A percentile compares a stretch with the other conserved stretches of the same genome.
Conservation (phyloP, 2,329 filamentous ascomycete species). For the Rutstroemia sp. region DNA sequence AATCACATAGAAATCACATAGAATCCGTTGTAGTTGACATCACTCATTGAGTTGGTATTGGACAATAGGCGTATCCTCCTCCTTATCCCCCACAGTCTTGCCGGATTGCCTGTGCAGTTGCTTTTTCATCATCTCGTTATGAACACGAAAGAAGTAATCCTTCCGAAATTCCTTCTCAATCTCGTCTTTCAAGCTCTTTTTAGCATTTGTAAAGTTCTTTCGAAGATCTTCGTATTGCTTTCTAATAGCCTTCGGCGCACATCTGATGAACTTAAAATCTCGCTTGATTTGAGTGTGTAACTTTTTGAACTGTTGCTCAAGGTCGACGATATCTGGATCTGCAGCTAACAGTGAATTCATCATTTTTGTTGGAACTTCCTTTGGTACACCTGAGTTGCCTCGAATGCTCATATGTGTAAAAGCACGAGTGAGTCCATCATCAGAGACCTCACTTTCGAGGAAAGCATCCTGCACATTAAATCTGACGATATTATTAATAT, state of each 20-base stretch:
- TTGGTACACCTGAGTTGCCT: conserved; percentile 10
- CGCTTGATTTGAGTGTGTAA: neutral
- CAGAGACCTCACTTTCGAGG: conserved; percentile 13
- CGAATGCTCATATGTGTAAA: conserved; percentile 18
- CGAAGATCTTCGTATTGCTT: conserved; percentile 9
- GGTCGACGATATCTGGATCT: conserved; percentile 8
- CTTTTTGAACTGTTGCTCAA: conserved; percentile 13
- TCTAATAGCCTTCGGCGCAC: conserved; percentile 1
- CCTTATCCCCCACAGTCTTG: conserved; percentile 7
- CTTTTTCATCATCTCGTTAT: conserved; percentile 18
- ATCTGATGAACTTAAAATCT: conserved; percentile 16
- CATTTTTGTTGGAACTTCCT: conserved; percentile 11
- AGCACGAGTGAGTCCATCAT: conserved; percentile 10
- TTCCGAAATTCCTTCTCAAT: conserved; percentile 6
- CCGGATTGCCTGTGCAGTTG: conserved; percentile 11
- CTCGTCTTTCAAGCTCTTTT: conserved; percentile 10
- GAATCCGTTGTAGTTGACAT: conserved; percentile 12
- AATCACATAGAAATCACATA: conserved; percentile 18
- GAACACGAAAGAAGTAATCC: conserved; percentile 15
- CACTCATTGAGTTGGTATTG: conserved; percentile 16
- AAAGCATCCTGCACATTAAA: conserved; percentile 16
- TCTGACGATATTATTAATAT: conserved; percentile 16
- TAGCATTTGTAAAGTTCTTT: conserved; percentile 11
- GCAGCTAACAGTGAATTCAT: conserved; percentile 6
- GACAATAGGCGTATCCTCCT: conserved; percentile 8